These are phyloP conservation scores for Rhizopus microsporus DNA, from an alignment of 371 early-diverging fungal species.

Conservation along the genomic window DNA sequence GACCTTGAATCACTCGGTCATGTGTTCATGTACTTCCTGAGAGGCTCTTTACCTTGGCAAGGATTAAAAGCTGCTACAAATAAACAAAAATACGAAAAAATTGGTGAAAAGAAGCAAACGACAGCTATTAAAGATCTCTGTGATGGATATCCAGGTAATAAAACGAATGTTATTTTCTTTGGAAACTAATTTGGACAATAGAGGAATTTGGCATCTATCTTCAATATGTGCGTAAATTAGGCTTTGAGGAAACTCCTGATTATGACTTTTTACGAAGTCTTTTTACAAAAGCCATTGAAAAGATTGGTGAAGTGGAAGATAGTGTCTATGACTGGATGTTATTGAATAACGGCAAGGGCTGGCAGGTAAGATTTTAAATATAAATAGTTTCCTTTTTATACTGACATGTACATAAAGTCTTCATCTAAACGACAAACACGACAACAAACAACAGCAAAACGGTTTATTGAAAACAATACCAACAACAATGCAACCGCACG, in stretches of 20 bases:
- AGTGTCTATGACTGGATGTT: conserved; percentile 93
- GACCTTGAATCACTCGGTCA: conserved; percentile 92
- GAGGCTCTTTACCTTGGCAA: conserved; percentile 92
- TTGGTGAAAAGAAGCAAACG: conserved; percentile 85
- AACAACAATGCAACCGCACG: neutral
- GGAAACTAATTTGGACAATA: neutral
- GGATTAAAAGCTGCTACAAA: conserved; percentile 87
- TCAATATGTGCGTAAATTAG: conserved; percentile 80
- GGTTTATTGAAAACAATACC: conserved; percentile 3
- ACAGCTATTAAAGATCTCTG: conserved; percentile 77
- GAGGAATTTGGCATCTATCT: conserved; percentile 85
- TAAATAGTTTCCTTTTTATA: neutral
- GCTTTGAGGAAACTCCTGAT: conserved; percentile 31
- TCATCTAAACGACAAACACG: conserved; percentile 15
- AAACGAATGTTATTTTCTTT: neutral
- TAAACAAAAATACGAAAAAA: conserved; percentile 90
- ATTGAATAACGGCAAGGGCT: conserved; percentile 54
- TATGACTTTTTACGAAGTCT: conserved; percentile 83
- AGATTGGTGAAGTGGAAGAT: conserved; percentile 75
- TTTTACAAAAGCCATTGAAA: conserved; percentile 77
- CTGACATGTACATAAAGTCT: neutral
- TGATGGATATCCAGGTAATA: conserved; percentile 64
- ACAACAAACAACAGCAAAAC: conserved; percentile 20
- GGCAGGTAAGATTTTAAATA: conserved; percentile 24
- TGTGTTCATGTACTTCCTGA: conserved; percentile 89